Conservation (phyloP, 2,329 filamentous ascomycete species). For the Neurospora sp. region DNA sequence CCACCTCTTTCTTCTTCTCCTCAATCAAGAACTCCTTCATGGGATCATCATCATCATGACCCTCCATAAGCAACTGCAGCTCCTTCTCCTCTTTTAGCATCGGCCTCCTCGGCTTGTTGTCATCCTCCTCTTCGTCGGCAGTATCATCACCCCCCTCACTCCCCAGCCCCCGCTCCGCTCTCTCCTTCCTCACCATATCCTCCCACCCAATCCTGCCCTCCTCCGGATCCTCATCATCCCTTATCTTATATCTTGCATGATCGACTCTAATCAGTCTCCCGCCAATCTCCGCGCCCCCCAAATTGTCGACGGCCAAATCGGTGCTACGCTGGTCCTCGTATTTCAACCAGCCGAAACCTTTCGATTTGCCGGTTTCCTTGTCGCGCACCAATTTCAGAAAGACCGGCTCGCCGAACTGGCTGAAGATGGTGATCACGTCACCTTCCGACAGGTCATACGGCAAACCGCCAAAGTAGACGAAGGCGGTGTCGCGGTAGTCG, state of each 20-base stretch:
- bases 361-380: conserved; percentile 91
- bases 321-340: conserved; percentile 97
- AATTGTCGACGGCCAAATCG: conserved; percentile 90
- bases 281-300: conserved; percentile 75
- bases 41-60: conserved; percentile 91
- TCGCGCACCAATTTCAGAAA: conserved; percentile 89
- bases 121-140: conserved; percentile 35
- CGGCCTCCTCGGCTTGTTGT: conserved; percentile 36
- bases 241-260: conserved; percentile 82
- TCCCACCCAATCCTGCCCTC: conserved; percentile 50
- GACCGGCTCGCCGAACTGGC: conserved; percentile 89
- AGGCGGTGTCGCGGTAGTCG: conserved; percentile 93
- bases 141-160: conserved; percentile 36
- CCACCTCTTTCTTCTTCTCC: conserved; percentile 84
- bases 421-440: conserved; percentile 93
- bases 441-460: conserved; percentile 91
- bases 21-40: conserved; percentile 90
- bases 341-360: conserved; percentile 92
- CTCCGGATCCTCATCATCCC: conserved; percentile 64
- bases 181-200: conserved; percentile 46
- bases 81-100: conserved; percentile 75
- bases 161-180: conserved; percentile 27
- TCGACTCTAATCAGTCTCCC: conserved; percentile 79
- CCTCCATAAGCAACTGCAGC: conserved; percentile 60
- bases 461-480: conserved; percentile 89